These are phyloP conservation scores for Spergularia azorica DNA, from an alignment of 179 eudicot species.

Conservation along the genomic window DNA sequence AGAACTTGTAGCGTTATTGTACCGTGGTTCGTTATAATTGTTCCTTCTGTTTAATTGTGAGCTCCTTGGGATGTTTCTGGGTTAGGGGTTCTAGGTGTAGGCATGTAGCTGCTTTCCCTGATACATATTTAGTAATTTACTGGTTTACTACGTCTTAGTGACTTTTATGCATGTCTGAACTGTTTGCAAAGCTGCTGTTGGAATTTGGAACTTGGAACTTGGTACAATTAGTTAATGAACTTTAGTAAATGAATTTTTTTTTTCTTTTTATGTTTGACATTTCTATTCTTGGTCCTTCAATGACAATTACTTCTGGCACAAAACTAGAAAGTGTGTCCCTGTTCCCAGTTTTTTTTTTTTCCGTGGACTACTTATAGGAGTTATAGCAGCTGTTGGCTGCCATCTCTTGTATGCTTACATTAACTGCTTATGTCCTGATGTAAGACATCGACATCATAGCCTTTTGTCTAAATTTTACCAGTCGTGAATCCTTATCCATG, in stretches of 20 bases:
- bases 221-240: not conserved
- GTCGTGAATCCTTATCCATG: not conserved
- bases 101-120: not conserved
- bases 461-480: not conserved
- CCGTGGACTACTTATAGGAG: too few species aligned
- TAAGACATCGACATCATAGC: not conserved
- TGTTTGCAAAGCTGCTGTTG: not conserved
- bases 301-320: too few species aligned
- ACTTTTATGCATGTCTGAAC: not conserved
- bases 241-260: too few species aligned
- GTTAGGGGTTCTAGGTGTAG: not conserved
- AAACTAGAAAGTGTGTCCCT: too few species aligned
- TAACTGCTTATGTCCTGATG: too few species aligned
- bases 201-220: not conserved
- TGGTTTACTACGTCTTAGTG: not conserved
- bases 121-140: not conserved
- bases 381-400: too few species aligned
- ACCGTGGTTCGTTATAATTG: slow-evolving; percentile 12
- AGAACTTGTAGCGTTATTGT: not conserved
- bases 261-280: too few species aligned
- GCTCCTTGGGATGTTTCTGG: slow-evolving; percentile 1
- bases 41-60: not conserved
- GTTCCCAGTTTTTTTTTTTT: too few species aligned
- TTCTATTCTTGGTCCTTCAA: too few species aligned
- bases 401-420: too few species aligned